phyloP scores from a whole-genome alignment of 208 protist genomes.

The Trypanosoma melophagium region DNA sequence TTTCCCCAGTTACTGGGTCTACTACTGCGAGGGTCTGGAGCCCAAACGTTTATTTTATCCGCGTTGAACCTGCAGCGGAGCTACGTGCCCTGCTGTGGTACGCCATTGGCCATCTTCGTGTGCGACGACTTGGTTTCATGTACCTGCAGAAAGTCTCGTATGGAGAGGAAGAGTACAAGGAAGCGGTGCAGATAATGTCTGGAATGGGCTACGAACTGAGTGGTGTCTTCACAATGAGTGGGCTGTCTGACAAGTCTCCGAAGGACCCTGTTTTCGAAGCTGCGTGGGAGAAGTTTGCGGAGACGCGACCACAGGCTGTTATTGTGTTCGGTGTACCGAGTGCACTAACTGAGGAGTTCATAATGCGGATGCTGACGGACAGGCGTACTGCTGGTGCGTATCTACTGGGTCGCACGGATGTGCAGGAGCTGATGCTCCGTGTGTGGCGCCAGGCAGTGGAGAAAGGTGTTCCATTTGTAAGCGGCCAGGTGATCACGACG shows the following conservation, averaged over 20 bases:
- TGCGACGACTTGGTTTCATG: constrained; percentile 41
- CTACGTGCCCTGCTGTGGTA: constrained; percentile 12
- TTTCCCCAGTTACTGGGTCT: constrained; percentile 45
- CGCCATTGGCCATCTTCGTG: too few relatives aligned
- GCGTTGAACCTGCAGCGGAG: constrained; percentile 29
- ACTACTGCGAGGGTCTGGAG: constrained; percentile 35
- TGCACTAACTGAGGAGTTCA: constrained; percentile 8
- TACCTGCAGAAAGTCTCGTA: constrained; percentile 37
- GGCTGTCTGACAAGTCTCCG: constrained; percentile 6
- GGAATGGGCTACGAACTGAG: constrained; percentile 20
- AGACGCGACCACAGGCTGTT: constrained; percentile 21
- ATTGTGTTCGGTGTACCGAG: constrained; percentile 18
- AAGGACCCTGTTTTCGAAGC: constrained; percentile 9
- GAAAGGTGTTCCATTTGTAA: neutral
- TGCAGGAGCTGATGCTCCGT: constrained; percentile 9
- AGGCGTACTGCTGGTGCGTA: neutral
- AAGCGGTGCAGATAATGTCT: constrained; percentile 14
- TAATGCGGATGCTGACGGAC: constrained; percentile 16
- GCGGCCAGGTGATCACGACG: too few relatives aligned
- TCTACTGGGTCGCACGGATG: constrained; percentile 13
- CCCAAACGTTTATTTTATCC: constrained; percentile 39
- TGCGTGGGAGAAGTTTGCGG: constrained; percentile 19
- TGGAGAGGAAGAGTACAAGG: constrained; percentile 37
- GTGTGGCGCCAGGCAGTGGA: neutral
- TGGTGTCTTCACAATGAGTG: constrained; percentile 30